These are phyloP conservation scores for Debaryomyces udenii DNA, from an alignment of 1,139 yeast genomes.

Conservation along the genomic window DNA sequence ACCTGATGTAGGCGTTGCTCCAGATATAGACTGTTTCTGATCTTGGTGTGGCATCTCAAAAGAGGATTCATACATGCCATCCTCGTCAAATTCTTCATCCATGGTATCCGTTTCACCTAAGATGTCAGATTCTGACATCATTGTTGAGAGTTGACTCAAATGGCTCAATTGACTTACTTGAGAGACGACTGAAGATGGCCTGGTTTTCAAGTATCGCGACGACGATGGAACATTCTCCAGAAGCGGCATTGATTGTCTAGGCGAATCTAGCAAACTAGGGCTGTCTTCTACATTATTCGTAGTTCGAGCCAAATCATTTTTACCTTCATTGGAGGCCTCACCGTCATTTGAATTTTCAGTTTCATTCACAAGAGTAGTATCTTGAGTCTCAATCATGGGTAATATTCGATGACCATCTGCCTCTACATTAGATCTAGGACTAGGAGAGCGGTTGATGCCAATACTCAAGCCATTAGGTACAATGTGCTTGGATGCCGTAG, in stretches of 20 bases:
- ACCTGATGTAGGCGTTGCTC: slow-evolving; percentile 5
- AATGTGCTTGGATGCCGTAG: no score
- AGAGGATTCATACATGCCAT: slow-evolving; percentile 35
- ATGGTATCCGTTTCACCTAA: slow-evolving; percentile 50
- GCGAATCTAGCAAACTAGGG: slow-evolving; percentile 8
- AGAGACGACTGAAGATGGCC: slow-evolving; percentile 71
- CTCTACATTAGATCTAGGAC: neutral
- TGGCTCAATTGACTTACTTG: slow-evolving; percentile 61
- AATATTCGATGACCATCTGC: neutral
- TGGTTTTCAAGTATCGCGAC: slow-evolving; percentile 20
- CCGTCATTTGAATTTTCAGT: neutral
- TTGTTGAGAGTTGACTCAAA: slow-evolving; percentile 58
- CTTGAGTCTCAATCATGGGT: slow-evolving; percentile 5
- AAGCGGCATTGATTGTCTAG: slow-evolving; percentile 9
- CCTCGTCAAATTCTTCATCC: slow-evolving; percentile 45
- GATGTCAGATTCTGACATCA: slow-evolving; percentile 49
- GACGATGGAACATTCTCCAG: slow-evolving; percentile 5
- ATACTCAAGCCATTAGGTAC: no score
- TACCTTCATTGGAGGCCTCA: neutral
- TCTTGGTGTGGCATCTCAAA: slow-evolving; percentile 31
- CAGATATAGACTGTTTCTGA: slow-evolving; percentile 7
- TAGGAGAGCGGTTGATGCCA: neutral
- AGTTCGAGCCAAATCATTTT: no score
- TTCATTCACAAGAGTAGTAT: slow-evolving; percentile 4
- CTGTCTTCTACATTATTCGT: slow-evolving; percentile 1